These are phyloP conservation scores for Mycena vulgaris DNA, from an alignment of 768 basidiomycete species.

Conservation along the genomic window DNA sequence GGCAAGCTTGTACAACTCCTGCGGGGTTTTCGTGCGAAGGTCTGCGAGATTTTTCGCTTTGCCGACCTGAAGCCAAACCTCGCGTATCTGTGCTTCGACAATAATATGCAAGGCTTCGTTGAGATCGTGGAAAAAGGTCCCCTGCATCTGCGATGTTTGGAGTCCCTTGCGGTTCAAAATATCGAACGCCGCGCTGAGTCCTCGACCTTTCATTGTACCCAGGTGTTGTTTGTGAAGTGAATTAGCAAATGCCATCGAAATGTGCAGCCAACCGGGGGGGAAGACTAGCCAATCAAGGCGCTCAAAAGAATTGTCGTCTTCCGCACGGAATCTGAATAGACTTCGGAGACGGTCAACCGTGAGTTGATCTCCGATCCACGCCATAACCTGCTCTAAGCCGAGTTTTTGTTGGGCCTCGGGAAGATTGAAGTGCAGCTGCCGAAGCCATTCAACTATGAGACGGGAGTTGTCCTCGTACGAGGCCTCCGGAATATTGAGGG, in stretches of 20 bases:
- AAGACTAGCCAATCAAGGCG: slow-evolving; percentile 52
- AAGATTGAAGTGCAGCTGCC: slow-evolving; percentile 44
- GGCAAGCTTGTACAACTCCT: slow-evolving; percentile 46
- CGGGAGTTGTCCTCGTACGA: slow-evolving; percentile 55
- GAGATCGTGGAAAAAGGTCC: slow-evolving; percentile 54
- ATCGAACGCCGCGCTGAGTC: slow-evolving; percentile 50
- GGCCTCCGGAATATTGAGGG: slow-evolving; percentile 54
- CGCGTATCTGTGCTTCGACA: slow-evolving; percentile 55
- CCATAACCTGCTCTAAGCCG: too few relatives aligned
- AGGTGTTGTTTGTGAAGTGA: slow-evolving; percentile 61
- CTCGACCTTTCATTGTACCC: slow-evolving; percentile 46
- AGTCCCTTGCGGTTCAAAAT: slow-evolving; percentile 51
- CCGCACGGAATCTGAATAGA: slow-evolving; percentile 54
- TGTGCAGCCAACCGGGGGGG: slow-evolving; percentile 59
- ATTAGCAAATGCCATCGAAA: slow-evolving; percentile 57
- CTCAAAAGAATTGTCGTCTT: too few relatives aligned
- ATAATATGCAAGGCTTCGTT: too few relatives aligned
- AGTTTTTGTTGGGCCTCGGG: slow-evolving; percentile 42
- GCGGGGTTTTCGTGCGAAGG: slow-evolving; percentile 44
- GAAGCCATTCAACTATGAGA: slow-evolving; percentile 50
- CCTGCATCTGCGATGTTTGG: slow-evolving; percentile 41
- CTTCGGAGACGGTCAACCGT: slow-evolving; percentile 55
- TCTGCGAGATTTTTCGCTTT: slow-evolving; percentile 43
- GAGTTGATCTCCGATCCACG: slow-evolving; percentile 54
- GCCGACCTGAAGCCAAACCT: slow-evolving; percentile 48